These are phyloP conservation scores for Aspergillus sp. DNA, from an alignment of 2,329 filamentous ascomycete genomes.

Conservation along the genomic window DNA sequence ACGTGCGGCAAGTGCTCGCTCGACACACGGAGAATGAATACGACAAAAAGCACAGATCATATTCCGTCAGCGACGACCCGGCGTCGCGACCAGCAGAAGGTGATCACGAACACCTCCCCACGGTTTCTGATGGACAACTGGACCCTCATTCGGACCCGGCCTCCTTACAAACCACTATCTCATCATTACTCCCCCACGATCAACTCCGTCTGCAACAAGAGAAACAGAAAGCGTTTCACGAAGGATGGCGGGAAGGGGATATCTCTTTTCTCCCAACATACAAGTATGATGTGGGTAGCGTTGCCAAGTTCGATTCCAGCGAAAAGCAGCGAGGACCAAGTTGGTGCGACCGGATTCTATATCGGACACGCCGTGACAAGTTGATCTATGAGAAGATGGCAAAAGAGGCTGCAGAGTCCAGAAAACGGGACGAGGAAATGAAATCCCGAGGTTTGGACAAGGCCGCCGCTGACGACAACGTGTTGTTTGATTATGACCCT, in stretches of 20 bases:
- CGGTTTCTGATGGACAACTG: conserved; percentile 58
- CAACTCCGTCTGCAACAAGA: conserved; percentile 75
- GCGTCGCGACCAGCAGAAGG: background rate
- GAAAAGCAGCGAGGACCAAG: conserved; percentile 91
- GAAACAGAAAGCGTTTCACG: conserved; percentile 75
- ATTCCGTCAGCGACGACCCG: conserved; percentile 1
- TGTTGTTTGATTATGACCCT: conserved; percentile 88
- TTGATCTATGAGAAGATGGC: conserved; percentile 62
- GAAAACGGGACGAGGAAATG: conserved; percentile 80
- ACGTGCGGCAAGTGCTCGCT: conserved; percentile 79
- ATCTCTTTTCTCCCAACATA: conserved; percentile 92
- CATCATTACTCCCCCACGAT: conserved; percentile 85
- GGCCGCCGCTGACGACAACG: conserved; percentile 71
- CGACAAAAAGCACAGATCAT: conserved; percentile 49
- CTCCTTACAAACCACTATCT: conserved; percentile 82
- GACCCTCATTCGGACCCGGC: conserved; percentile 74
- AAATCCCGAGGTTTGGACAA: conserved; percentile 72
- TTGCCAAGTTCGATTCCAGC: conserved; percentile 89
- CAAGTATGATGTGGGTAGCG: conserved; percentile 94
- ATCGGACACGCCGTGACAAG: conserved; percentile 70
- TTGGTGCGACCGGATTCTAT: conserved; percentile 96
- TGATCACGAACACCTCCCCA: conserved; percentile 4
- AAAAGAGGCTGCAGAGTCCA: conserved; percentile 64
- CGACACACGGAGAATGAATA: conserved; percentile 81
- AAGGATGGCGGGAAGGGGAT: conserved; percentile 86